Evolutionary conservation across 192 early-diverging fungal genomes (phyloP), one percentile per base, ranked within the genome.

Genomic region (Gonapodya prolifera): DNA sequence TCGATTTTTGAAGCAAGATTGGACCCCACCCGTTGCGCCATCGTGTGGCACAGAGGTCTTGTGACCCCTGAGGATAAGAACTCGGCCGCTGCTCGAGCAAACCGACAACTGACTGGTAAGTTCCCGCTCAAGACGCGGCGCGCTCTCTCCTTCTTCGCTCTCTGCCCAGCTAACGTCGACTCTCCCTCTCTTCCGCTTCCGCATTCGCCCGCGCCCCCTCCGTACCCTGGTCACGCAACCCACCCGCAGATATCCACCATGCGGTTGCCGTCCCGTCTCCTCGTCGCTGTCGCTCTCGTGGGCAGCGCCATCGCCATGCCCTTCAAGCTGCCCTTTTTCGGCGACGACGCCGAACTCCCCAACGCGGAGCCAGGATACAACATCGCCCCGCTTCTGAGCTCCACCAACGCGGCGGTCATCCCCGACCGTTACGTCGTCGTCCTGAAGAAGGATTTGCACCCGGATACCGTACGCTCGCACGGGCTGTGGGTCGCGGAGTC

Each of bases 401-500:
- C 88, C 75, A 78, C 81, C 34, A 84, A 90, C 76, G 82, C 88
- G 32, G 89, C 93, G 79, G 81, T 83, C 34, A 85, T 95, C 69
- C 81, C 85, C 0, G 91, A 93, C 81, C 88, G 83, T n/a, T 95
- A 95, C 84, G 90, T 95, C 75, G 89, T 95, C 8, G 89, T 95
- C n/a, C 87, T 95, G 75, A 91, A 91, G 78, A 82, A 89, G 35
- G 34, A 86, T 33, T 70, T 85, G n/a, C 69, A 70, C 23, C 35
- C 69, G 1, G 35, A 70, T 36, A 45, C 80, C 30, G 80, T 70
- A 18, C 17, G 0, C 1, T 45, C 33, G 33, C 78, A 79, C 35
- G 82, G 84, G 75, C 61, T 79, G 73, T 87, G 84, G 87, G 71
- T 73, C 28, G 28, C 8, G 8, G 45, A 61, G 45, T 61, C 45